Conservation (phyloP, 306 rosid genomes). For the Trifolium repens region DNA sequence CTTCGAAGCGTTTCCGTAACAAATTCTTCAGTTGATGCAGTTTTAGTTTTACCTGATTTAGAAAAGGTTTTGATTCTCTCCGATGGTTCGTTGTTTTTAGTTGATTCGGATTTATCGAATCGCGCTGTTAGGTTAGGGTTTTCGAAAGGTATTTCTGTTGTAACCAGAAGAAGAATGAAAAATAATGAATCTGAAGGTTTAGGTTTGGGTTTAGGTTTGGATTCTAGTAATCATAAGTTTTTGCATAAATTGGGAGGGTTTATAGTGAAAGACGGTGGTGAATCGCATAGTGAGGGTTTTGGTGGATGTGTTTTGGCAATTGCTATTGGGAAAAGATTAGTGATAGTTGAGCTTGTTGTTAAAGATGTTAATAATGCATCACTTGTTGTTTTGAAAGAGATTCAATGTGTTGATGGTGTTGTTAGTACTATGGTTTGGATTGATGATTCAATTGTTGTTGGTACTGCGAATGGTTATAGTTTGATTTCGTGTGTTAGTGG, state of each 20-base stretch:
- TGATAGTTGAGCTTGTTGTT: conserved; percentile 71
- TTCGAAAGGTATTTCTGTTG: conserved; percentile 63
- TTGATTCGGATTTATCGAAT: conserved; percentile 61
- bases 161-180: conserved; percentile 61
- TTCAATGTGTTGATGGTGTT: conserved; percentile 82
- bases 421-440: conserved; percentile 81
- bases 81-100: conserved; percentile 69
- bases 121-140: conserved; percentile 62
- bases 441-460: conserved; percentile 79
- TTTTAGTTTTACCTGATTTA: conserved; percentile 59
- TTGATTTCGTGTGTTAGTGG: conserved; percentile 82
- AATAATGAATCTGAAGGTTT: conserved; percentile 58
- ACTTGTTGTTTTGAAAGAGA: conserved; percentile 72
- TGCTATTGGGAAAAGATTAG: conserved; percentile 66
- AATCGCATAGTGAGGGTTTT: conserved; percentile 48
- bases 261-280: conserved; percentile 68
- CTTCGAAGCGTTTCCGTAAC: conserved; percentile 56
- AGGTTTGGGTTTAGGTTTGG: conserved; percentile 45
- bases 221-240: conserved; percentile 57
- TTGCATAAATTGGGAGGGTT: conserved; percentile 77
- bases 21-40: conserved; percentile 55
- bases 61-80: conserved; percentile 68
- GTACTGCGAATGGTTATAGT: conserved; percentile 77
- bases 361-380: conserved; percentile 51
- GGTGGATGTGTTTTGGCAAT: conserved; percentile 59